Evolutionary conservation across 495 filamentous ascomycete species (phyloP).

Genomic region (Aspergillus saccharolyticus): DNA sequence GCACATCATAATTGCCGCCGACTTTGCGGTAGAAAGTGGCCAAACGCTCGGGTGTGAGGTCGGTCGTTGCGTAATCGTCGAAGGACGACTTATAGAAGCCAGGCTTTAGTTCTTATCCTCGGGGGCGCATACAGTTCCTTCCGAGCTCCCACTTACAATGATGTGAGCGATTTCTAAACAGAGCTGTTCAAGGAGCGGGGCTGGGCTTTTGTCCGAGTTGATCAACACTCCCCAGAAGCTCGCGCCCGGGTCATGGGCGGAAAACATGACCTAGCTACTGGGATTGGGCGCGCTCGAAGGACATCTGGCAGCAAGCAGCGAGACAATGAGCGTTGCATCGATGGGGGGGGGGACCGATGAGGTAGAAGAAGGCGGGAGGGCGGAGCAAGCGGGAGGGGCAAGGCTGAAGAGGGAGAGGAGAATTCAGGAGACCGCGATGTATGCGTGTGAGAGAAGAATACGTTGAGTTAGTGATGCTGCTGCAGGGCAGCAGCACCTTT

Average conservation of each 20-base stretch:
- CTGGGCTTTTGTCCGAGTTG: slow-evolving; percentile 70
- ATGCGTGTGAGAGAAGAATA: neutral
- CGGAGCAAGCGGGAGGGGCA: slow-evolving; percentile 6
- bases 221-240: slow-evolving; percentile 81
- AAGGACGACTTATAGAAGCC: slow-evolving; percentile 44
- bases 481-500: neutral
- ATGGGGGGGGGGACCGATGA: slow-evolving; percentile 3
- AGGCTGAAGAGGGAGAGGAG: neutral
- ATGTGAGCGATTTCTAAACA: slow-evolving; percentile 71
- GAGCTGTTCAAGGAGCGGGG: slow-evolving; percentile 69
- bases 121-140: slow-evolving; percentile 1
- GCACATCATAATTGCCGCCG: slow-evolving; percentile 81
- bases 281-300: slow-evolving; percentile 16
- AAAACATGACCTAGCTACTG: slow-evolving; percentile 27
- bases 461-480: neutral
- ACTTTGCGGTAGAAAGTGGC: slow-evolving; percentile 83
- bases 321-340: slow-evolving; percentile 14
- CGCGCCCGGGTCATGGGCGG: slow-evolving; percentile 20
- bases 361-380: slow-evolving; percentile 4
- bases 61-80: slow-evolving; percentile 56
- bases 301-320: slow-evolving; percentile 22
- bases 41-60: slow-evolving; percentile 76
- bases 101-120: slow-evolving; percentile 9
- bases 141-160: slow-evolving; percentile 60
- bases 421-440: neutral